Conservation (phyloP, 2,329 filamentous ascomycete species). For the Scedosporium boydii region DNA sequence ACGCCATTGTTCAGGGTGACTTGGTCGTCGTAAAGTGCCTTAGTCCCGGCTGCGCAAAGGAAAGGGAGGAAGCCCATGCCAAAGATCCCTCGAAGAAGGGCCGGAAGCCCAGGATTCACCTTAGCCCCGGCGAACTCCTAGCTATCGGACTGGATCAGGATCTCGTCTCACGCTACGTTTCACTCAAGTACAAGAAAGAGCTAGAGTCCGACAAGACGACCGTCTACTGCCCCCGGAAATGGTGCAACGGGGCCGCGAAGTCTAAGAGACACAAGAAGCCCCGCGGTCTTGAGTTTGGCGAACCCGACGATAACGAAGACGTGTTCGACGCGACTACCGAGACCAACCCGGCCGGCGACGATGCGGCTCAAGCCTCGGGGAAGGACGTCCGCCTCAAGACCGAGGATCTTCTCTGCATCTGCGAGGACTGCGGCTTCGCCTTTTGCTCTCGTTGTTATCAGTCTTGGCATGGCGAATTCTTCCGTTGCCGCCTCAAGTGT, state of each 20-base stretch:
- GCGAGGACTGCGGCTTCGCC: slow-evolving; percentile 80
- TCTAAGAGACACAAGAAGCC: slow-evolving; percentile 67
- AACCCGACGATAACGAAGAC: slow-evolving; percentile 39
- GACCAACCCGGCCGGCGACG: slow-evolving; percentile 26
- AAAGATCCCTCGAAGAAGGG: slow-evolving; percentile 8
- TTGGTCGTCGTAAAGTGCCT: slow-evolving; percentile 72
- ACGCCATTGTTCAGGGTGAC: slow-evolving; percentile 78
- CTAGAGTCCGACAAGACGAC: slow-evolving; percentile 88
- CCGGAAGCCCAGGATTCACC: slow-evolving; percentile 52
- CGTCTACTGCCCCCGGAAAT: slow-evolving; percentile 82
- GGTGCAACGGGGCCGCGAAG: slow-evolving; percentile 83
- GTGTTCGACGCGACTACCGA: slow-evolving; percentile 21
- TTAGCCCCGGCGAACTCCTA: slow-evolving; percentile 77
- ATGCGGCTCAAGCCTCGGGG: neutral
- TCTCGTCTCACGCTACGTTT: slow-evolving; percentile 75
- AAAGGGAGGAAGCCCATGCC: slow-evolving; percentile 25
- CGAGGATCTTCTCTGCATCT: slow-evolving; percentile 57
- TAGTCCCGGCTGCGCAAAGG: slow-evolving; percentile 66
- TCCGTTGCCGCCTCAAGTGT: slow-evolving; percentile 56
- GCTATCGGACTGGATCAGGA: slow-evolving; percentile 64
- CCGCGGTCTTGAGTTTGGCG: slow-evolving; percentile 50
- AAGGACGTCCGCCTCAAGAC: slow-evolving; percentile 21
- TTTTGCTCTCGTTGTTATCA: slow-evolving; percentile 65
- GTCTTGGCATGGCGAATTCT: slow-evolving; percentile 89
- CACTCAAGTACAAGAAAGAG: slow-evolving; percentile 83